Base-by-base conservation (phyloP, 2,329 filamentous ascomycete species). In the Septoria petroselini region DNA sequence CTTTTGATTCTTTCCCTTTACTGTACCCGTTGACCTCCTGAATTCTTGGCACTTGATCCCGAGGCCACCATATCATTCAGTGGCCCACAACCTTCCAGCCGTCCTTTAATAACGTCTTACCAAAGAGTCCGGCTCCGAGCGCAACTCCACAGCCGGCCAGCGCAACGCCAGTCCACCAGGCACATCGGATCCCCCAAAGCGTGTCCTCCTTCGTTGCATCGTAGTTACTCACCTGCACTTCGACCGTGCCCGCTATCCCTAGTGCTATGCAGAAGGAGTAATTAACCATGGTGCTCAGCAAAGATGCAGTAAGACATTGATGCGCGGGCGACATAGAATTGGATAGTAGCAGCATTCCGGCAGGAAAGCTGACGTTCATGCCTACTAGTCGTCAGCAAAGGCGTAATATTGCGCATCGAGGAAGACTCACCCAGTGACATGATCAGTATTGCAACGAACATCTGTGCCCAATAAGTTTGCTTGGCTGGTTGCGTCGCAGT, bases 321-420 rank as follows among this genome's bases (percentile, higher is more conserved):
- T 76, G 70, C 41, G 76, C 67, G 7, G 66, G 63, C 3, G 64
- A 58, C 41, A 75, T 70, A 1, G 67, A 68, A 54, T 83, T 76
- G 17, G 75, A 79, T 3, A 86, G 68, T 25, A 85, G 73, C n/a
- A 85, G 62, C 0, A 75, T 83, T 0, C 77, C 80, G 0, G 81
- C 78, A 0, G 83, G 82, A 57, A 83, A 83, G 2, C 74, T 80
- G 74, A 84, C 83, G 62, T 86, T 81, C 76, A 84, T 81, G 6
- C 81, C 80, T 56, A 15, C 5, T 45, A 19, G 17, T 8, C 25
- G 15, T 41, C n/a, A 42, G 45, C n/a, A 50, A n/a, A n/a, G n/a
- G n/a, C n/a, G n/a, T n/a, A n/a, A n/a, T n/a, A n/a, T n/a, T n/a
- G n/a, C n/a, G n/a, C n/a, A n/a, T n/a, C n/a, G n/a, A n/a, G n/a